Evolutionary conservation across 2,329 filamentous ascomycete genomes (phyloP), one percentile per base, ranked within the genome.

Genomic region (Zasmidium citrigriseum): DNA sequence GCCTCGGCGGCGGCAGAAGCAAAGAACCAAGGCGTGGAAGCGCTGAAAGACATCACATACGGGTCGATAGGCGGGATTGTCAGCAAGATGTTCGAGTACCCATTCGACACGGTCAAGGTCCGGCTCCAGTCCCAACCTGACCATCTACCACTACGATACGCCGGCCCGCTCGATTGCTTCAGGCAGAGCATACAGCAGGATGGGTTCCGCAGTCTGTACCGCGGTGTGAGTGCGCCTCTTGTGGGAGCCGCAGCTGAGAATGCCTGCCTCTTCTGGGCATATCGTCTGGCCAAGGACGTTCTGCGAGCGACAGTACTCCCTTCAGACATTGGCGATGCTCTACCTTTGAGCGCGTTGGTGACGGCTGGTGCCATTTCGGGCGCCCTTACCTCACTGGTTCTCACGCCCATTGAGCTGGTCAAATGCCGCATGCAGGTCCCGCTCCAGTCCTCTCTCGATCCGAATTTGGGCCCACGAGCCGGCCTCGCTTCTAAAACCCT

Each of bases 391-490:
- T 96, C 91, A 0, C 82, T 97, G 49, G 86, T 96, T 27, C 85
- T 99, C 61, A 99, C 95, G 0, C 95, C 95, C 0, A 91, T 99
- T 65, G 95, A 99, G 77, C 85, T 99, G 53, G 90, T 99, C 72
- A 99, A 99, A 78, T 99, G 95, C 83, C 96, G 95, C 77, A 96
- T 99, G 78, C 95, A 99, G 75, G 93, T 93, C 0, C 91, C 83
- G 16, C 56, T 77, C 3, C 72, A 77, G 49, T 67, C 69, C 1
- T 55, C 65, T 14, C 46, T 68, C 48, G 70, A 73, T 46, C 62
- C 67, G 1, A 66, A 56, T 1, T 59, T 70, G 11, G 58, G 62
- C 12, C 49, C 61, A 3, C 55, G 56, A 27, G 47, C 55, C 16
- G 52, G 59, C 10, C 45, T 62, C 16, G 46, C 59, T 3, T 41